phyloP scores from a whole-genome alignment of 2,329 filamentous ascomycete genomes.

The Hymenoscyphus fraxineus region DNA sequence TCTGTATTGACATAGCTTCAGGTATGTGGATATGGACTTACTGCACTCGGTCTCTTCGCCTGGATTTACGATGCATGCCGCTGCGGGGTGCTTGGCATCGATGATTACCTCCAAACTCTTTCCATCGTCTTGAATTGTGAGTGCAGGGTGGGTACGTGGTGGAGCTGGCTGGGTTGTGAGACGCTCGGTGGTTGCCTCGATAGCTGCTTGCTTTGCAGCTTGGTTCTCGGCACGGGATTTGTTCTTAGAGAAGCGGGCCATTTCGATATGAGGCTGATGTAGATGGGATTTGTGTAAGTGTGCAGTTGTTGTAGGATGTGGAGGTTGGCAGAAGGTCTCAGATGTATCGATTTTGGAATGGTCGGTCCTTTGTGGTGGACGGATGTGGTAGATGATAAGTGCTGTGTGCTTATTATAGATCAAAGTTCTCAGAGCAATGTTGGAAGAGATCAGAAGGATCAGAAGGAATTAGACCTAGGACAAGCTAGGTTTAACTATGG shows the following conservation, averaged over 20 bases:
- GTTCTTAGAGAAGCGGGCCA: background rate
- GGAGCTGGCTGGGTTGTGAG: background rate
- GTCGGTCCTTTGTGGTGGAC: too few relatives aligned
- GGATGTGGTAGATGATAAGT: too few relatives aligned
- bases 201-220: background rate
- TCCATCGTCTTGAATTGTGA: background rate
- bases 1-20: too few relatives aligned
- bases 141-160: background rate
- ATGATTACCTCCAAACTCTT: background rate
- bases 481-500: too few relatives aligned
- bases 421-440: too few relatives aligned
- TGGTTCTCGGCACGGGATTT: background rate
- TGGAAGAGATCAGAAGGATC: too few relatives aligned
- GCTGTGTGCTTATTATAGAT: too few relatives aligned
- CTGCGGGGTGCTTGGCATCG: background rate
- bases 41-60: background rate
- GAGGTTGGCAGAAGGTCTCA: too few relatives aligned
- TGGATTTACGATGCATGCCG: background rate
- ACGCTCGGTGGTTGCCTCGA: background rate
- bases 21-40: background rate
- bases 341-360: too few relatives aligned
- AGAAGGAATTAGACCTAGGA: too few relatives aligned
- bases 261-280: background rate
- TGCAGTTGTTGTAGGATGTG: too few relatives aligned
- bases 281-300: too few relatives aligned